Evolutionary conservation across 371 early-diverging fungal species (phyloP), one percentile per base, ranked within the genome.

Genomic region (Circinella umbellata): DNA sequence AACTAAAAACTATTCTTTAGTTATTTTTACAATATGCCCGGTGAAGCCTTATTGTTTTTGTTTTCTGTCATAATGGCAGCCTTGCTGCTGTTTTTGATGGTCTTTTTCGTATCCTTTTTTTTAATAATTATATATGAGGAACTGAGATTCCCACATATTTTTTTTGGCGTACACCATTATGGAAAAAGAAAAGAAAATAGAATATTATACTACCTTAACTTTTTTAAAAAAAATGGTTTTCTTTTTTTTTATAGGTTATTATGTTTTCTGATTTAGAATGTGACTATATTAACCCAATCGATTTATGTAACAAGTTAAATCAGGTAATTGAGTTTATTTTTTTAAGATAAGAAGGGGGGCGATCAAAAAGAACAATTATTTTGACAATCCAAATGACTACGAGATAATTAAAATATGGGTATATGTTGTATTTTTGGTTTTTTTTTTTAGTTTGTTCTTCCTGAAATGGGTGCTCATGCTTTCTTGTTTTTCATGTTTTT

Each of bases 261-360:
- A 92, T 93, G 93, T 94, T 95, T 75, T 95, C 95, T 36, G 95
- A 95, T 81, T 87, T 95, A 71, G 96, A 96, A 87, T 94, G 95
- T 85, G 98, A 98, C 74, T 98, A 97, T 83, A 95, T 98, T 82
- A 98, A 98, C 80, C 98, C 98, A 9, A 98, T 98, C 76, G 98
- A 98, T 80, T 89, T 97, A 62, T 96, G 96, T 86, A 94, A 93
- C 83, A 95, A 92, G 76, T 86, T 98, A 69, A 98, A 98, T 80
- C 94, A 92, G 89, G 96, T 94, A 86, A 67, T 20, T 13, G 8
- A 39, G 27, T 27, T 27, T 27, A 27, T 27, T 27, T 27, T 27
- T 27, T 27, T 27, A 27, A 27, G 27, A 27, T 27, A 27, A 27
- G 27, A 2, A 2, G 27, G 27, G 27, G 27, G 27, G 27, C 2